Conservation (phyloP, 768 basidiomycete species). For the Trametes villosa region DNA sequence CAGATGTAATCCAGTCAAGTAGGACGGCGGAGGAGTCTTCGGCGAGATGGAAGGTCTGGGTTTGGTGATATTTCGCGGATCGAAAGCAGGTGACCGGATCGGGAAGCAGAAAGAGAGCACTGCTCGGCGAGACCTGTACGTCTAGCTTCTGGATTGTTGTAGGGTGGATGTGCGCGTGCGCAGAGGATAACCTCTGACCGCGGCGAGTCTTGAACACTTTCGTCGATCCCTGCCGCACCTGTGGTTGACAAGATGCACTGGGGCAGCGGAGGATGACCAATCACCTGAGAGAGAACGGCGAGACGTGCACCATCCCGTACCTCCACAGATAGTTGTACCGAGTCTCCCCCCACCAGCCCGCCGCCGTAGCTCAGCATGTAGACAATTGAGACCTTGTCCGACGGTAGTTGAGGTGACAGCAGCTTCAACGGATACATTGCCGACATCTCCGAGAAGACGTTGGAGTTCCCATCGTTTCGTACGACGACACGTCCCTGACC, state of each 20-base stretch:
- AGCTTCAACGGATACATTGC: slow-evolving; percentile 90
- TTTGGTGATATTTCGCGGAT: slow-evolving; percentile 79
- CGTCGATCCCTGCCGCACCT: slow-evolving; percentile 74
- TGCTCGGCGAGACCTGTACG: slow-evolving; percentile 53
- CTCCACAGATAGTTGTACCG: slow-evolving; percentile 62
- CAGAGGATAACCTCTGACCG: slow-evolving; percentile 55
- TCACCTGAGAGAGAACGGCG: slow-evolving; percentile 83
- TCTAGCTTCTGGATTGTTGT: slow-evolving; percentile 68
- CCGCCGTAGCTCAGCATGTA: slow-evolving; percentile 91
- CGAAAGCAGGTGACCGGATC: slow-evolving; percentile 94
- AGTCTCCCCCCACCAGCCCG: slow-evolving; percentile 88
- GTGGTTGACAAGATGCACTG: neutral
- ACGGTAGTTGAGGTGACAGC: slow-evolving; percentile 65
- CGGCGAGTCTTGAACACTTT: slow-evolving; percentile 89
- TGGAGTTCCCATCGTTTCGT: slow-evolving; percentile 54
- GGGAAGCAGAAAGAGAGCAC: slow-evolving; percentile 80
- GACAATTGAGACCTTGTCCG: slow-evolving; percentile 60
- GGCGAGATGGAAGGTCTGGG: slow-evolving; percentile 76
- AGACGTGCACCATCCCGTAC: slow-evolving; percentile 62
- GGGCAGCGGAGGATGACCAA: neutral
- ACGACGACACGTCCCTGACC: slow-evolving; percentile 67
- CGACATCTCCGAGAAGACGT: slow-evolving; percentile 72
- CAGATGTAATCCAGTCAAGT: slow-evolving; percentile 93
- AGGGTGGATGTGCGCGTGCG: slow-evolving; percentile 20
- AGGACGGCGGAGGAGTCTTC: slow-evolving; percentile 66